These are phyloP conservation scores for Plasmodium coatneyi DNA, from an alignment of 169 alveolate species.

Conservation along the genomic window DNA sequence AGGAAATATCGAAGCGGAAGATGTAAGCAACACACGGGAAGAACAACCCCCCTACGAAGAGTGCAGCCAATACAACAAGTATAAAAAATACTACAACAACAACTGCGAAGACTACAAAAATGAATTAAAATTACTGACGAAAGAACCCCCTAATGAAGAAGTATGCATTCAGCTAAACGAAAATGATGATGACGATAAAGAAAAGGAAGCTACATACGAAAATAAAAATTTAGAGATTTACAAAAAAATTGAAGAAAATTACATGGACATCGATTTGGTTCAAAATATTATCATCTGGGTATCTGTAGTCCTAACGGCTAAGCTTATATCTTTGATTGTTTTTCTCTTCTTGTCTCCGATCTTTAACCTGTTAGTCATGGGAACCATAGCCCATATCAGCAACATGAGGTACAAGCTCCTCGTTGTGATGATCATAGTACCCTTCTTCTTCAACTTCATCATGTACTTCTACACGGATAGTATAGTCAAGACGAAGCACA, in stretches of 20 bases:
- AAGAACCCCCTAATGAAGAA: not conserved
- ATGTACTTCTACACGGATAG: slow-evolving; percentile 41
- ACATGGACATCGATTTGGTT: slow-evolving; percentile 3
- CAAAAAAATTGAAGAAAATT: slow-evolving; percentile 14
- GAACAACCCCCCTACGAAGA: not conserved
- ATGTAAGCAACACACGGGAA: not conserved
- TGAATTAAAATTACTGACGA: slow-evolving; percentile 25
- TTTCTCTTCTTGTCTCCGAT: slow-evolving; percentile 53
- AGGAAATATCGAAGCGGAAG: not conserved
- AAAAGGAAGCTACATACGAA: slow-evolving; percentile 29
- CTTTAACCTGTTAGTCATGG: slow-evolving; percentile 15
- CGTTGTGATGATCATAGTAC: slow-evolving; percentile 49
- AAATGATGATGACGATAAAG: not conserved
- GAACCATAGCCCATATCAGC: slow-evolving; percentile 25
- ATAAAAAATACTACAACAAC: not conserved
- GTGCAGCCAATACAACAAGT: not conserved
- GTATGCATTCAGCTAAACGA: slow-evolving; percentile 1
- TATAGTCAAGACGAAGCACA: slow-evolving; percentile 28
- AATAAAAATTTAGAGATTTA: slow-evolving; percentile 20
- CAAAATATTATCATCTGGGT: slow-evolving; percentile 28
- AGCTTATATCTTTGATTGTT: slow-evolving; percentile 5
- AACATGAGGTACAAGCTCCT: slow-evolving; percentile 46
- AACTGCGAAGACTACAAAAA: slow-evolving; percentile 13
- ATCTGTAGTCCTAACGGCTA: slow-evolving; percentile 42
- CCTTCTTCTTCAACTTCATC: slow-evolving; percentile 44